Conservation (phyloP, 2,329 filamentous ascomycete genomes). For the Epicoccum nigrum region DNA sequence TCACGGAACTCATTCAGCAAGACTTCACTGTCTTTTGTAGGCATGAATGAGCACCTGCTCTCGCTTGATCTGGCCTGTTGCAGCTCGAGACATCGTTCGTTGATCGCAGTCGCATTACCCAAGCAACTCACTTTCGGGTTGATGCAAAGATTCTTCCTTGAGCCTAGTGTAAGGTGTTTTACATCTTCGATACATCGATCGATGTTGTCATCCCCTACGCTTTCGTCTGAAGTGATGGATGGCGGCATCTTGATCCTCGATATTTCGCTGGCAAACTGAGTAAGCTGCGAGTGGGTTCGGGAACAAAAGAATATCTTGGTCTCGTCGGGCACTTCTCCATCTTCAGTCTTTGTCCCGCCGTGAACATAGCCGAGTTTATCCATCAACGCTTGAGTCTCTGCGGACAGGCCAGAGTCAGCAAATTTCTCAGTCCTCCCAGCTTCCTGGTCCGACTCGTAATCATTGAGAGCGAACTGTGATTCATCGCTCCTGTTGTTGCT, state of each 20-base stretch:
- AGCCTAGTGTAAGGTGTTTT: constrained; percentile 83
- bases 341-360: constrained; percentile 51
- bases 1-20: constrained; percentile 84
- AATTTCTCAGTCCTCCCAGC: constrained; percentile 7
- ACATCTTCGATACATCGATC: constrained; percentile 62
- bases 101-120: constrained; percentile 77
- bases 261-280: constrained; percentile 85
- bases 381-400: constrained; percentile 76
- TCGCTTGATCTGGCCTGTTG: constrained; percentile 72
- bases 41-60: constrained; percentile 76
- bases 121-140: constrained; percentile 80
- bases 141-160: constrained; percentile 87
- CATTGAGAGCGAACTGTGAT: constrained; percentile 75
- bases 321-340: constrained; percentile 64
- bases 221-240: constrained; percentile 57
- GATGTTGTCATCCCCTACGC: constrained; percentile 17
- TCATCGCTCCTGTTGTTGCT: constrained; percentile 54
- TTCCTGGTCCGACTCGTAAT: constrained; percentile 71
- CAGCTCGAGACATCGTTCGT: constrained; percentile 88
- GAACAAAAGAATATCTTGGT: constrained; percentile 92
- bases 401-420: constrained; percentile 64
- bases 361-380: constrained; percentile 58
- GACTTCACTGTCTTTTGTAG: constrained; percentile 74
- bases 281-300: constrained; percentile 88
- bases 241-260: constrained; percentile 78